Base-by-base conservation (phyloP, 371 early-diverging fungal species). In the Rhizopus stolonifer region DNA sequence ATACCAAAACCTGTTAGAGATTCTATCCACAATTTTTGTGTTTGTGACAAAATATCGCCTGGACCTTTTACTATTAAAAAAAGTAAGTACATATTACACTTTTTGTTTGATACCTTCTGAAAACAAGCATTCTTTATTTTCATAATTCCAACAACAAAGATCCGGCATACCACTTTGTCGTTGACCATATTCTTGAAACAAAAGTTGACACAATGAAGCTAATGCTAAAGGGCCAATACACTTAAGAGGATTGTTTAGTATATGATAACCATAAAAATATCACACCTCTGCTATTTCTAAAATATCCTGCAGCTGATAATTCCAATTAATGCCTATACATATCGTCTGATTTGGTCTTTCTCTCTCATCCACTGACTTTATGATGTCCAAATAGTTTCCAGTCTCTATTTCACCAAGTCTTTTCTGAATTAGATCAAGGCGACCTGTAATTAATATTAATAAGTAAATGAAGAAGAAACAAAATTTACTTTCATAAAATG, bases 21-120 rank as follows among this genome's bases (percentile, higher is more conserved):
- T 43, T 88, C 87, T 39, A 88, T 81, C 89, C 89, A 89, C 17
- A 82, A 60, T 58, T 76, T 81, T 60, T 90, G 91, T n/a, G 85
- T 83, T 47, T 86, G 82, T 10, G 88, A 88, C 10, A 90, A 69
- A 18, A 66, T 79, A 58, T 90, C 91, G 7, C 78, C 82, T 9
- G 91, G 91, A 0, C 91, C 89, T 55, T 90, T 90, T 15, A 90
- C 89, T 83, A n/a, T 17, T 34, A 31, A 13, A 38, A 26, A 32
- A 7, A 29, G 31, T 39, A 57, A 3, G 31, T 24, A n/a, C 7
- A 19, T 9, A 10, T 10, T 10, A 14, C 88, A 52, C 88, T 88
- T 18, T 88, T 87, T 81, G 11, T 17, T 32, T 25, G 9, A 43
- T 69, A 77, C 82, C 82, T 67, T 89, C 89, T 2, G 78, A 85